These are phyloP conservation scores for Coemansia sp. DNA, from an alignment of 192 early-diverging fungal species.

Conservation along the genomic window DNA sequence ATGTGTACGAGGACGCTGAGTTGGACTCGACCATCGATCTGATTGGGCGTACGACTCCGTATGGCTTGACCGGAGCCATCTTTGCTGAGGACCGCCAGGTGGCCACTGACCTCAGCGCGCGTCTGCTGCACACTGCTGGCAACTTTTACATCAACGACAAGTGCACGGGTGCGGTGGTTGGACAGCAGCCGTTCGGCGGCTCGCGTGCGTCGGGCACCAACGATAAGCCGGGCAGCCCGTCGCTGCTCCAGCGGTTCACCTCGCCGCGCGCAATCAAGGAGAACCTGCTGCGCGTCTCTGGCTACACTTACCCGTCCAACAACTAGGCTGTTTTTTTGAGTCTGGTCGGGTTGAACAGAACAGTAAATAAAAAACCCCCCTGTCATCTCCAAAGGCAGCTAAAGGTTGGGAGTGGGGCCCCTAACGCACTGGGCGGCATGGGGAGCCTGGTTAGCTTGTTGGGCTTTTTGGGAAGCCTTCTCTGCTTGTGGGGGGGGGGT, in stretches of 20 bases:
- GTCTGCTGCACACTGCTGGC: constrained; percentile 82
- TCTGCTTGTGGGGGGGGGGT: too few relatives aligned
- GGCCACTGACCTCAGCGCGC: constrained; percentile 63
- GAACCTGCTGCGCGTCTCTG: constrained; percentile 76
- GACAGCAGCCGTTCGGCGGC: constrained; percentile 98
- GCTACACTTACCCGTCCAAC: constrained; percentile 89
- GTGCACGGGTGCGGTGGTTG: constrained; percentile 94
- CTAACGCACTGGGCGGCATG: too few relatives aligned
- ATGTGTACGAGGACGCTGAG: constrained; percentile 79
- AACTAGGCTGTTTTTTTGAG: too few relatives aligned
- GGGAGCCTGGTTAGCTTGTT: too few relatives aligned
- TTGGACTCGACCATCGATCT: constrained; percentile 70
- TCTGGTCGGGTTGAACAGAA: too few relatives aligned
- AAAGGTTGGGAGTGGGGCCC: too few relatives aligned
- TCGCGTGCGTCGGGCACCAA: constrained; percentile 93
- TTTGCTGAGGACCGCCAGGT: constrained; percentile 86
- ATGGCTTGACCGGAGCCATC: constrained; percentile 85
- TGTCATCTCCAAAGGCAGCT: constrained; percentile 1
- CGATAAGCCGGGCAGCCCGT: constrained; percentile 92
- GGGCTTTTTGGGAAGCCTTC: too few relatives aligned
- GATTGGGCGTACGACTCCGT: constrained; percentile 70
- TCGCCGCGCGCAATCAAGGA: constrained; percentile 96
- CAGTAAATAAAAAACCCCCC: too few relatives aligned
- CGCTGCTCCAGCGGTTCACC: constrained; percentile 77
- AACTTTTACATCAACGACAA: constrained; percentile 99